phyloP scores from a whole-genome alignment of 768 basidiomycete genomes.

The Hygrophorus pudorinus region DNA sequence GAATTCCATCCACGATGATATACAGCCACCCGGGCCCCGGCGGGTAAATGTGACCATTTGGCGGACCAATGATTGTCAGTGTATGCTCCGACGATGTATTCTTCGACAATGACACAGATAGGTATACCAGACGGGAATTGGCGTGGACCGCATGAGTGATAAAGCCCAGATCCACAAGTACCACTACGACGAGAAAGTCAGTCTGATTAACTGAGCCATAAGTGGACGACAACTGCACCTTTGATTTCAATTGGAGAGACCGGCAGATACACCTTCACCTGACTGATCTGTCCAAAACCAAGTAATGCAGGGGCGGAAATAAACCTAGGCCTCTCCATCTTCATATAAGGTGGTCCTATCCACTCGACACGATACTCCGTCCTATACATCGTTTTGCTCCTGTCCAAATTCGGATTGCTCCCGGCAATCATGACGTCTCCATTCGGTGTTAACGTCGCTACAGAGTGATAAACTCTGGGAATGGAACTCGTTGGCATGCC shows the following conservation, averaged over 20 bases:
- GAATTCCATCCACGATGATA: conserved; percentile 54
- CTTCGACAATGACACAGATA: conserved; percentile 31
- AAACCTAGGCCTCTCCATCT: conserved; percentile 45
- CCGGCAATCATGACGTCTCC: conserved; percentile 73
- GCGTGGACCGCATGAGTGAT: conserved; percentile 71
- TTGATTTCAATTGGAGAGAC: conserved; percentile 30
- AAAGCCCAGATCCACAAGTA: conserved; percentile 74
- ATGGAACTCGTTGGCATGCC: conserved; percentile 59
- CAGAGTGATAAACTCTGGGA: conserved; percentile 75
- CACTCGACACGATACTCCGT: conserved; percentile 89
- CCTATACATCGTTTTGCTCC: conserved; percentile 61
- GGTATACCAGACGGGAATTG: conserved; percentile 67
- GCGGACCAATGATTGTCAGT: conserved; percentile 55
- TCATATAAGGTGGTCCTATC: conserved; percentile 78
- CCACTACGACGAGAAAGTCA: conserved; percentile 32
- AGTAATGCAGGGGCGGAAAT: conserved; percentile 24
- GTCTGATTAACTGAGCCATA: neutral
- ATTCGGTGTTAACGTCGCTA: conserved; percentile 65
- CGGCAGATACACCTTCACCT: conserved; percentile 35
- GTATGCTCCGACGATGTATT: conserved; percentile 31
- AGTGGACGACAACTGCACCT: conserved; percentile 25
- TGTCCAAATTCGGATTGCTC: conserved; percentile 76
- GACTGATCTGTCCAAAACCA: conserved; percentile 33
- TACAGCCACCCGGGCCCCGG: conserved; percentile 77
- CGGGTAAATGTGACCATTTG: conserved; percentile 56